These are phyloP conservation scores for Mortierella sp. DNA, from an alignment of 371 early-diverging fungal species.

Conservation along the genomic window DNA sequence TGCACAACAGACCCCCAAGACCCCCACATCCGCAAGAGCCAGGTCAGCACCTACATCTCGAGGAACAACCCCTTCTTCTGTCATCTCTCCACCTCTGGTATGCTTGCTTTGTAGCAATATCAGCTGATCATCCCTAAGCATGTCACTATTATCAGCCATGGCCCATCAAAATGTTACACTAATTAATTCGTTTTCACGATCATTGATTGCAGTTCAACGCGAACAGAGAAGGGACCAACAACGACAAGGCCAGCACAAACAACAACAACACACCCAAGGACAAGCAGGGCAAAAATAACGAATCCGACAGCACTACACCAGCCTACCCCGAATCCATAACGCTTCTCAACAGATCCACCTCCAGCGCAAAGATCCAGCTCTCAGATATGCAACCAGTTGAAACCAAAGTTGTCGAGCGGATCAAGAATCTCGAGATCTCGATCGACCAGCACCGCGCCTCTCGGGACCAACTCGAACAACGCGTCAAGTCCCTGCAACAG, in stretches of 20 bases:
- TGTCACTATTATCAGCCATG: neutral
- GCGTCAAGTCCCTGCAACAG: neutral
- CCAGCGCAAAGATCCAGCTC: constrained; percentile 26
- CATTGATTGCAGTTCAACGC: neutral
- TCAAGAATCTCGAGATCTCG: constrained; percentile 40
- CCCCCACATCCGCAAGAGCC: constrained; percentile 6
- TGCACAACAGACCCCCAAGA: constrained; percentile 17
- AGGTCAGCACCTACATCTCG: constrained; percentile 3
- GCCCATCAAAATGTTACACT: neutral
- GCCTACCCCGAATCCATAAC: constrained; percentile 20
- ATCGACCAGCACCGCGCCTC: constrained; percentile 35
- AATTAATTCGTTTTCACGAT: neutral
- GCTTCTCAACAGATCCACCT: constrained; percentile 12
- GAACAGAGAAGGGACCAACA: neutral
- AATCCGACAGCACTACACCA: constrained; percentile 36
- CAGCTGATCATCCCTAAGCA: neutral
- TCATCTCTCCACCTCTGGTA: constrained; percentile 4
- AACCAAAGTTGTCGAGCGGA: constrained; percentile 20
- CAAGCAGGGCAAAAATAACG: neutral
- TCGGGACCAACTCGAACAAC: neutral
- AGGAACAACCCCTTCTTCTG: neutral
- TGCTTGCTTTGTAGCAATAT: neutral
- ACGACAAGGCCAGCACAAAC: neutral
- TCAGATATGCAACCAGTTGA: constrained; percentile 37
- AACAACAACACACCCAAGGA: neutral